A percentile compares a stretch with the other conserved stretches of the same genome.
phyloP scores from a whole-genome alignment of 176 grass and related monocot genomes.

The Ensete ventricosum region DNA sequence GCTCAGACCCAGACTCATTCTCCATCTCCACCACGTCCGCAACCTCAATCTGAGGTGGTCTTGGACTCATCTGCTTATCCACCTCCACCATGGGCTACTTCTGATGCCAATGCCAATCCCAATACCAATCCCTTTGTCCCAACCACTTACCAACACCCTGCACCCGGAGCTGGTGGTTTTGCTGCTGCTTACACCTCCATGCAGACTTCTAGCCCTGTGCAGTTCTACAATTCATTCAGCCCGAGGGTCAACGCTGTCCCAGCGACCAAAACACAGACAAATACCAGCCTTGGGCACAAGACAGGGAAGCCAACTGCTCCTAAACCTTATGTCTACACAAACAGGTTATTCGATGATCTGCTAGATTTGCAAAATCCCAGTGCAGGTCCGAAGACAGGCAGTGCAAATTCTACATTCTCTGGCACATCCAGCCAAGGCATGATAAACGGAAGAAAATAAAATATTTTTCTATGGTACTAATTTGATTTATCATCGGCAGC shows the following conservation, averaged over 20 bases:
- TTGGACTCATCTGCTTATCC: conserved; percentile 33
- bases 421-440: conserved; percentile 15
- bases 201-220: conserved; percentile 29
- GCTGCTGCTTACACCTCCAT: background rate
- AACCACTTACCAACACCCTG: conserved; percentile 17
- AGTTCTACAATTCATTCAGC: conserved; percentile 30
- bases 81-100: conserved; percentile 61
- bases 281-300: conserved; percentile 22
- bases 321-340: conserved; percentile 59
- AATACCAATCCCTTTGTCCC: conserved; percentile 32
- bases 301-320: conserved; percentile 25
- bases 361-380: conserved; percentile 52
- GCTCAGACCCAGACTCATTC: conserved; percentile 20
- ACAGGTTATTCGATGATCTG: conserved; percentile 62
- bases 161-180: background rate
- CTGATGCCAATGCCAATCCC: conserved; percentile 17
- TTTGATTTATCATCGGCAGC: background rate
- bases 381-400: conserved; percentile 40
- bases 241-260: conserved; percentile 7
- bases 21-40: background rate
- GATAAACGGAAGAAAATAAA: conserved; percentile 1
- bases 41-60: conserved; percentile 17
- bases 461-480: background rate
- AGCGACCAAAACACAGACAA: conserved; percentile 19
- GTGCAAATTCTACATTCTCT: background rate